Conservation (phyloP, 371 early-diverging fungal genomes). For the Enterospora canceri region DNA sequence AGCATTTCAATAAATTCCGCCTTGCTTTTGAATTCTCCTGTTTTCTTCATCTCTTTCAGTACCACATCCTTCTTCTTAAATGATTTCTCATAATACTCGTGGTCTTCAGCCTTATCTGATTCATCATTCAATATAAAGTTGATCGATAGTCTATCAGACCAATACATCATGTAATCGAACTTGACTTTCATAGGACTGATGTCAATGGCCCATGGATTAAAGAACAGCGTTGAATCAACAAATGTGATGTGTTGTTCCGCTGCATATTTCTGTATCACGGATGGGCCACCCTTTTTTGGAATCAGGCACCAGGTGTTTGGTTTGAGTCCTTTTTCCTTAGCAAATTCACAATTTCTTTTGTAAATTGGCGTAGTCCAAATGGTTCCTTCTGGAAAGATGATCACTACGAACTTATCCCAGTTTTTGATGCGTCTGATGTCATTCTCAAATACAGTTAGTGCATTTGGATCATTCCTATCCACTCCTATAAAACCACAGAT, state of each 20-base stretch:
- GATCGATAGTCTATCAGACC: too few species aligned
- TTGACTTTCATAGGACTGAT: not conserved
- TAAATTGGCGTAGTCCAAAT: not conserved
- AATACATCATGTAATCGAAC: too few species aligned
- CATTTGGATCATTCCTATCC: not conserved
- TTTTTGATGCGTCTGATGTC: not conserved
- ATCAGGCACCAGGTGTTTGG: not conserved
- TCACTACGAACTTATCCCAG: not conserved
- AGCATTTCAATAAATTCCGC: too few species aligned
- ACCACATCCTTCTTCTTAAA: too few species aligned
- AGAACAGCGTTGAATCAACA: not conserved
- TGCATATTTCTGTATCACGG: not conserved
- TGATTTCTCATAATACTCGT: too few species aligned
- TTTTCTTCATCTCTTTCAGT: too few species aligned
- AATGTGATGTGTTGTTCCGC: too few species aligned
- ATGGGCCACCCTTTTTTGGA: not conserved
- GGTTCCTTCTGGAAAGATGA: not conserved
- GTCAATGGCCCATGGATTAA: not conserved
- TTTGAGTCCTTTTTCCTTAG: not conserved
- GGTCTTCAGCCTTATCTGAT: too few species aligned
- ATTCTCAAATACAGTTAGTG: not conserved
- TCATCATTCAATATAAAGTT: too few species aligned
- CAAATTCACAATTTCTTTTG: not conserved
- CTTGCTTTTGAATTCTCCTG: too few species aligned
- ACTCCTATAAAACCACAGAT: not conserved